A percentile compares a stretch with the other conserved stretches of the same genome.
Conservation (phyloP, 768 basidiomycete genomes). For the Leccinum subgranulosum region DNA sequence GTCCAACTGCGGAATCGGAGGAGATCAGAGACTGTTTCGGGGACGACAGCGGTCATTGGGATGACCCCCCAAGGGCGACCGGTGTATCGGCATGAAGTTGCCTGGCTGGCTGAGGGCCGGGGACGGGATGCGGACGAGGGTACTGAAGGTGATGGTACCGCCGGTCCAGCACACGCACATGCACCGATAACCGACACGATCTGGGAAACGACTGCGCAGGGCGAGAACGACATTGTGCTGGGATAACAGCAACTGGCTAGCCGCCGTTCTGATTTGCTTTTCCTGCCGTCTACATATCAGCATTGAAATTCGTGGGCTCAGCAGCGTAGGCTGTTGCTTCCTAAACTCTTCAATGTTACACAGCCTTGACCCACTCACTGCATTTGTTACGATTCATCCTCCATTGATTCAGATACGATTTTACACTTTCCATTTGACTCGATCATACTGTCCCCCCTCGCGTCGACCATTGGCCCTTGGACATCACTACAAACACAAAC, state of each 20-base stretch:
- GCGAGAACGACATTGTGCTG: conserved; percentile 30
- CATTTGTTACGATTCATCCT: conserved; percentile 5
- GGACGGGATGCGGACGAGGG: conserved; percentile 20
- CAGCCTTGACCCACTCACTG: conserved; percentile 4
- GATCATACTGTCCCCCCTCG: not conserved
- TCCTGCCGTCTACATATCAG: not conserved
- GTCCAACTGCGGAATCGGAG: conserved; percentile 28
- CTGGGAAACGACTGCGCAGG: conserved; percentile 28
- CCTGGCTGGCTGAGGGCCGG: conserved; percentile 24
- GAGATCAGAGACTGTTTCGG: conserved; percentile 34
- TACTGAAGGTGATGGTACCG: conserved; percentile 7
- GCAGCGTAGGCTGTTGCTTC: conserved; percentile 1
- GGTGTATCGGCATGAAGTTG: conserved; percentile 28
- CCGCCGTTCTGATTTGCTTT: conserved; percentile 2
- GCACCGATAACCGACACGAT: conserved; percentile 22
- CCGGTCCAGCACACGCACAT: conserved; percentile 20
- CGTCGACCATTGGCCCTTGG: not conserved
- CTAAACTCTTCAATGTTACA: not conserved
- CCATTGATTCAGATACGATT: not conserved
- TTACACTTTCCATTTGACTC: not conserved
- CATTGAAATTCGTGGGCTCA: conserved; percentile 1
- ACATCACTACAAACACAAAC: conserved; percentile 15
- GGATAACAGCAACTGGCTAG: conserved; percentile 16
- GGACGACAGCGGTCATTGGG: conserved; percentile 25
- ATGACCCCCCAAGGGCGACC: conserved; percentile 28